phyloP scores from a whole-genome alignment of 352 stramenopile genomes.

The Pythium rishiriense region DNA sequence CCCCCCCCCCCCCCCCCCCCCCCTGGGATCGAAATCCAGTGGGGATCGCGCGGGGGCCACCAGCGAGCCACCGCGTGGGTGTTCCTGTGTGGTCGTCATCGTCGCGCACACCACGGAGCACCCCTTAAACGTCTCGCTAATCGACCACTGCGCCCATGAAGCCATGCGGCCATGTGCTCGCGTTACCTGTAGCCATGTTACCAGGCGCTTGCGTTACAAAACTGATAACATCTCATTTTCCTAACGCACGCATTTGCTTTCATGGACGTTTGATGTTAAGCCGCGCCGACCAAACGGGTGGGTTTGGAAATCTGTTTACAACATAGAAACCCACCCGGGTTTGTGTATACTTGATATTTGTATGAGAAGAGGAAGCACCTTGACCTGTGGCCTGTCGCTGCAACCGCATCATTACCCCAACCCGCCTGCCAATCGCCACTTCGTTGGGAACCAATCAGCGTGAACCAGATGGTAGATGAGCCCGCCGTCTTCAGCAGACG shows the following conservation, averaged over 20 bases:
- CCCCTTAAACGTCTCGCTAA: slow-evolving; percentile 9
- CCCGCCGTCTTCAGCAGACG: neutral
- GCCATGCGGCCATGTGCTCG: slow-evolving; percentile 11
- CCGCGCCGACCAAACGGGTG: neutral
- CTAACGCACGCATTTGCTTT: slow-evolving; percentile 20
- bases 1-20: no score
- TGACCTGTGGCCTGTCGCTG: neutral
- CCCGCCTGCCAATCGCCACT: neutral
- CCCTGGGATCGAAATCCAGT: no score
- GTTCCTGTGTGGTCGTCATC: slow-evolving; percentile 10
- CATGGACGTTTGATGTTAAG: slow-evolving; percentile 18
- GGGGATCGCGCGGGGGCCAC: no score
- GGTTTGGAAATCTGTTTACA: neutral
- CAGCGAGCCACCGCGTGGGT: no score
- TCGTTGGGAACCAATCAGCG: neutral
- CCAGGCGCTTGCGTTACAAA: slow-evolving; percentile 20
- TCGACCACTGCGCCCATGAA: slow-evolving; percentile 7
- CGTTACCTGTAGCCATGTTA: slow-evolving; percentile 21
- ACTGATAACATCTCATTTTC: slow-evolving; percentile 24
- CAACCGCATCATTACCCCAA: neutral
- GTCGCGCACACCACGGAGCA: neutral
- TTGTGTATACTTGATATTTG: neutral
- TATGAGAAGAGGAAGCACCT: neutral
- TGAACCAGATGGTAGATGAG: neutral
- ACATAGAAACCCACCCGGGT: slow-evolving; percentile 8